Evolutionary conservation across 2,329 filamentous ascomycete genomes (phyloP).

Genomic region (Trematosphaeria pertusa): DNA sequence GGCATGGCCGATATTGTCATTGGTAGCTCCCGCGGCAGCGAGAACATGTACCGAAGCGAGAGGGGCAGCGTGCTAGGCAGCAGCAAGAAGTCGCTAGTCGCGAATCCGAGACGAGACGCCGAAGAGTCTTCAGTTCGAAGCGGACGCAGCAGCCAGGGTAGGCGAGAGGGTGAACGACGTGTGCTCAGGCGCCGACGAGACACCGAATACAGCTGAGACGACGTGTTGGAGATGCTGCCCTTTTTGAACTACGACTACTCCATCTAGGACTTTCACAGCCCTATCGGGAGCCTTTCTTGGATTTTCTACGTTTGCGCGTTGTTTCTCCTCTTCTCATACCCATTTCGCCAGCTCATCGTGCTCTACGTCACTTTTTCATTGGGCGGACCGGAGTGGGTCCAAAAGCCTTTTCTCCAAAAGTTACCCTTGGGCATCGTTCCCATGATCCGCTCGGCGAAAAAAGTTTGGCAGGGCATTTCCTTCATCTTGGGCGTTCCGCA

Average conservation of each 20-base stretch:
- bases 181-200: slow-evolving; percentile 29
- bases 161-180: slow-evolving; percentile 33
- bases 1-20: slow-evolving; percentile 48
- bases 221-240: no score
- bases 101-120: slow-evolving; percentile 31
- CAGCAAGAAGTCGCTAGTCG: slow-evolving; percentile 24
- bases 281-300: no score
- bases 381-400: slow-evolving; percentile 25
- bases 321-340: slow-evolving; percentile 14
- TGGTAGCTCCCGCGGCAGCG: slow-evolving; percentile 30
- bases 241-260: slow-evolving; percentile 1
- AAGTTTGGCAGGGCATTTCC: slow-evolving; percentile 13
- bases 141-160: slow-evolving; percentile 32
- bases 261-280: no score
- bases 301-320: no score
- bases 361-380: slow-evolving; percentile 19
- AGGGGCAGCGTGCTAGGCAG: slow-evolving; percentile 30
- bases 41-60: slow-evolving; percentile 36
- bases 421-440: slow-evolving; percentile 18
- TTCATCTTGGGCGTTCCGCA: slow-evolving; percentile 16
- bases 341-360: slow-evolving; percentile 11
- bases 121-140: slow-evolving; percentile 41
- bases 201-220: slow-evolving; percentile 27
- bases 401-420: slow-evolving; percentile 30
- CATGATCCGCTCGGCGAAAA: slow-evolving; percentile 18